Percentiles rank a stretch among this genome's conserved stretches.
These are phyloP conservation scores for Bimuria novae-zelandiae DNA, from an alignment of 2,329 filamentous ascomycete species.

Conservation along the genomic window DNA sequence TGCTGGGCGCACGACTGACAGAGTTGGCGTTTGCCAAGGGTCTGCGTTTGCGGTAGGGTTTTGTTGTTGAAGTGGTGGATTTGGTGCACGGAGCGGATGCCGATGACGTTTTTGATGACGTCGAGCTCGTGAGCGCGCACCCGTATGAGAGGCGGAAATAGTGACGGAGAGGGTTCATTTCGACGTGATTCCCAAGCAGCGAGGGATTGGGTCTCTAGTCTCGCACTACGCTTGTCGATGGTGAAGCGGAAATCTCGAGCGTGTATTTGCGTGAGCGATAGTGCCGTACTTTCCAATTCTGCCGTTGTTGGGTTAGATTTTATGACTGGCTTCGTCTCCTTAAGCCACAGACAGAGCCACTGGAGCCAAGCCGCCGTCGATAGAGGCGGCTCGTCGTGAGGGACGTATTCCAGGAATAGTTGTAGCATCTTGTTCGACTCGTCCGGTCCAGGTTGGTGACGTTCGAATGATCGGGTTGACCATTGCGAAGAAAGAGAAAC, in stretches of 20 bases:
- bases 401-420: not conserved
- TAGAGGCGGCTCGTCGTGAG: not conserved
- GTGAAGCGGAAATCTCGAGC: not conserved
- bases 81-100: not conserved
- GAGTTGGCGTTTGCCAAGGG: not conserved
- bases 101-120: not conserved
- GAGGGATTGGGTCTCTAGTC: not conserved
- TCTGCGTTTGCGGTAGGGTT: not conserved
- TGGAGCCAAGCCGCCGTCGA: not conserved
- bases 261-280: conserved; percentile 2
- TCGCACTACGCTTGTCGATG: not conserved
- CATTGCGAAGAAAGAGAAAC: not conserved
- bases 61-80: not conserved
- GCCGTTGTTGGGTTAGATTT: not conserved
- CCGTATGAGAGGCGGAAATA: conserved; percentile 1
- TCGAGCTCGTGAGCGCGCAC: conserved; percentile 17
- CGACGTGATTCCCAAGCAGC: not conserved
- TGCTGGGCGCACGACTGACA: conserved; percentile 1
- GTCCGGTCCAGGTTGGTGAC: not conserved
- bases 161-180: not conserved
- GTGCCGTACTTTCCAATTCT: not conserved
- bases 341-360: not conserved
- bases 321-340: not conserved
- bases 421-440: not conserved
- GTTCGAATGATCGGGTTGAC: not conserved